phyloP scores from a whole-genome alignment of 2,329 filamentous ascomycete genomes.

The Aspergillus luchuensis region DNA sequence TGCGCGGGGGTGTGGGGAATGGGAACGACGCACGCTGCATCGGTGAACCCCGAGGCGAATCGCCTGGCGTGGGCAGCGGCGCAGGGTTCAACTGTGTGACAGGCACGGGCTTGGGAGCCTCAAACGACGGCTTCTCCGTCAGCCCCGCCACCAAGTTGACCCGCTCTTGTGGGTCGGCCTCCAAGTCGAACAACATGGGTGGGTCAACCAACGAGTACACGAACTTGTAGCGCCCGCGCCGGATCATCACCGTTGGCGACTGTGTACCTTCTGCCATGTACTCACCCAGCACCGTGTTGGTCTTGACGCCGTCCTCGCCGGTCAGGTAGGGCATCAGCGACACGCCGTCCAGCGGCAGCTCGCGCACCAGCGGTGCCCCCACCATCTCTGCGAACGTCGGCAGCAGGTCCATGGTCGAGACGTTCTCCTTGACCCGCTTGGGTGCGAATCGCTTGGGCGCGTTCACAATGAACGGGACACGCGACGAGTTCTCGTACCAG shows the following conservation, averaged over 20 bases:
- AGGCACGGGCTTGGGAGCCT: constrained; percentile 37
- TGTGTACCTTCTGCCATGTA: constrained; percentile 94
- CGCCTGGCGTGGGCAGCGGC: constrained; percentile 34
- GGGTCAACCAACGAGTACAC: constrained; percentile 82
- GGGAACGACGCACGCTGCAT: constrained; percentile 33
- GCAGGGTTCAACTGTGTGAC: constrained; percentile 20
- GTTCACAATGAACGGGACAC: constrained; percentile 84
- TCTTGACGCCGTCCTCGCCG: constrained; percentile 56
- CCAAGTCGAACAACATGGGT: constrained; percentile 80
- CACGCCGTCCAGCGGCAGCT: constrained; percentile 81
- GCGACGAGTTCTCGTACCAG: constrained; percentile 88
- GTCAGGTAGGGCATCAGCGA: constrained; percentile 77
- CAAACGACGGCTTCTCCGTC: constrained; percentile 41
- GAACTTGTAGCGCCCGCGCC: constrained; percentile 86
- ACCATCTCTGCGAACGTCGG: constrained; percentile 85
- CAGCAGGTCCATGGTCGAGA: constrained; percentile 87
- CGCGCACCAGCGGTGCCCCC: constrained; percentile 67
- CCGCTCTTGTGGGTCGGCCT: constrained; percentile 73
- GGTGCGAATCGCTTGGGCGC: constrained; percentile 74
- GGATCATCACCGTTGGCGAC: constrained; percentile 90
- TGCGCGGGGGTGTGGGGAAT: constrained; percentile 42
- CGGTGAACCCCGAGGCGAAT: constrained; percentile 34
- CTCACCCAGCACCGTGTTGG: constrained; percentile 89
- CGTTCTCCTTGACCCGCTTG: constrained; percentile 76
- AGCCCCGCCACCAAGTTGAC: constrained; percentile 61